These are phyloP conservation scores for Xylaria bambusicola DNA, from an alignment of 495 filamentous ascomycete species.

Conservation along the genomic window DNA sequence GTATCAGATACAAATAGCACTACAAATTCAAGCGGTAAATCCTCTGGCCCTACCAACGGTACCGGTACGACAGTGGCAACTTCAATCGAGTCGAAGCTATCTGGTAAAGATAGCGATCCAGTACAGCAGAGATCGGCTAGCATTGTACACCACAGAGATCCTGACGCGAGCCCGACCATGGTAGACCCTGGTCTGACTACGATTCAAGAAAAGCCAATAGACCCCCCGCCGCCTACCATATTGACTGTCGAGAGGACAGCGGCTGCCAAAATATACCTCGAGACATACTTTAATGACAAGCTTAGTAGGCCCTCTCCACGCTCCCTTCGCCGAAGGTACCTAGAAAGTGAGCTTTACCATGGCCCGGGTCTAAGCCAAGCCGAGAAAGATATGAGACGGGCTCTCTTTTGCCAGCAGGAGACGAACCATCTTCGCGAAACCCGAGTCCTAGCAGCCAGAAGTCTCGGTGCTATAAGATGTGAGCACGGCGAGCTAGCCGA, in stretches of 20 bases:
- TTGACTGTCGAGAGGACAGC: conserved; percentile 75
- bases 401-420: conserved; percentile 65
- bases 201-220: conserved; percentile 43
- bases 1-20: conserved; percentile 23
- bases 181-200: conserved; percentile 40
- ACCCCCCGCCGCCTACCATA: conserved; percentile 59
- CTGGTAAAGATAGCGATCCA: conserved; percentile 22
- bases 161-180: conserved; percentile 21
- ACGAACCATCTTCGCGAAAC: conserved; percentile 73
- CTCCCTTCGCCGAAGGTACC: conserved; percentile 62
- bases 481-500: conserved; percentile 34
- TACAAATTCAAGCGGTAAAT: conserved; percentile 35
- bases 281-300: conserved; percentile 75
- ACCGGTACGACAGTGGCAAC: conserved; percentile 41
- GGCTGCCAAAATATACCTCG: conserved; percentile 82
- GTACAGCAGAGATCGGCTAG: conserved; percentile 27
- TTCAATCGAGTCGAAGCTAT: conserved; percentile 44
- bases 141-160: conserved; percentile 28
- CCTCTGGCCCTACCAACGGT: conserved; percentile 30
- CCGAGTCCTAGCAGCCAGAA: conserved; percentile 66
- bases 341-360: conserved; percentile 65
- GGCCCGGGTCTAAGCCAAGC: conserved; percentile 52
- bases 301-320: conserved; percentile 59
- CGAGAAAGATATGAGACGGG: conserved; percentile 56
- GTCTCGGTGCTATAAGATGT: conserved; percentile 37